These are phyloP conservation scores for Pseudogymnoascus sp. DNA, from an alignment of 2,329 filamentous ascomycete species.

Conservation along the genomic window DNA sequence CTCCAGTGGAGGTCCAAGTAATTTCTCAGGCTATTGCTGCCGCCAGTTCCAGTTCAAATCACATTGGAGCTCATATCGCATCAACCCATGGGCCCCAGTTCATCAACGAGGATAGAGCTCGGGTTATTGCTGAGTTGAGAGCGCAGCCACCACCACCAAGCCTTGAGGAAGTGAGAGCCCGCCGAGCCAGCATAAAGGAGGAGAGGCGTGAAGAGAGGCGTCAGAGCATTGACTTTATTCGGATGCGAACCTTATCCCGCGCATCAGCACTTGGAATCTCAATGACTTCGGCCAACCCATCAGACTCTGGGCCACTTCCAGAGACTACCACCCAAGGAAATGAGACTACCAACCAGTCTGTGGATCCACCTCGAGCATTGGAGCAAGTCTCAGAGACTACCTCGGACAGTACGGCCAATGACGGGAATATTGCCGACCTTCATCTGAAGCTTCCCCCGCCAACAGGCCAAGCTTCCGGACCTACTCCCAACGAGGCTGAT, in stretches of 20 bases:
- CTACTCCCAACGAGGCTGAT: not conserved
- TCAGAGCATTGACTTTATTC: conserved; percentile 7
- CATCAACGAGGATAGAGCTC: not conserved
- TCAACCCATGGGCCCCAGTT: not conserved
- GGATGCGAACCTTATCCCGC: conserved; percentile 2
- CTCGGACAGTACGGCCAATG: not conserved
- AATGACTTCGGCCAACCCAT: not conserved
- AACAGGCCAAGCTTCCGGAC: not conserved
- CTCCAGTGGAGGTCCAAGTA: not conserved
- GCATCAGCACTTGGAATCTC: not conserved
- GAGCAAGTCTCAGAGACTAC: not conserved
- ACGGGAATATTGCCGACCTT: not conserved
- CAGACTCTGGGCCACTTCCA: not conserved
- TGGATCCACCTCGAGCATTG: not conserved
- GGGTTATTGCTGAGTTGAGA: not conserved
- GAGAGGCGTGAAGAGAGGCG: conserved; percentile 8
- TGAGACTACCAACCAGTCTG: not conserved
- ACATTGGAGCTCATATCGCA: not conserved
- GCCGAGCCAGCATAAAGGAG: conserved; percentile 13
- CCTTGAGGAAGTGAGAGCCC: conserved; percentile 16
- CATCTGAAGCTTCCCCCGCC: not conserved
- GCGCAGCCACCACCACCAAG: conserved; percentile 11
- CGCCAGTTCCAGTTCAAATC: not conserved
- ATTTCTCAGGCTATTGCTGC: not conserved
- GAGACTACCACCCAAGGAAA: not conserved